A percentile compares a stretch with the other conserved stretches of the same genome.
Conservation (phyloP, 2,329 filamentous ascomycete genomes). For the Allantophomopsis lycopodina region DNA sequence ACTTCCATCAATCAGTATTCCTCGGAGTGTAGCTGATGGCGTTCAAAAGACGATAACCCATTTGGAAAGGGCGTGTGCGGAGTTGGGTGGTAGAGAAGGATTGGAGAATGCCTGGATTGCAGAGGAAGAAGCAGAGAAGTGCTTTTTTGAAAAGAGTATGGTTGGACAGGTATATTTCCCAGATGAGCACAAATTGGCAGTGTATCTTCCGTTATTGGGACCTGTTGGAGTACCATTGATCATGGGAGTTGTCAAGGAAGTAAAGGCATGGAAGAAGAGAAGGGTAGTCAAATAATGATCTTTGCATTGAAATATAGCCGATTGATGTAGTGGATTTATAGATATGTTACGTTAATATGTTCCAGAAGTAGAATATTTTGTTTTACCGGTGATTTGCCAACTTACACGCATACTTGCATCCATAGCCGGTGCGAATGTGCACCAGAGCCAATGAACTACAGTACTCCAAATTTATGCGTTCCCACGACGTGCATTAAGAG, state of each 20-base stretch:
- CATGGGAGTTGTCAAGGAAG: slow-evolving; percentile 71
- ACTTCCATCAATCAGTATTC: slow-evolving; percentile 83
- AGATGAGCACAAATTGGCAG: slow-evolving; percentile 94
- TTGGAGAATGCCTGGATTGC: slow-evolving; percentile 72
- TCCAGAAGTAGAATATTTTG: no score
- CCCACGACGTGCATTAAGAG: no score
- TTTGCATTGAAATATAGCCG: no score
- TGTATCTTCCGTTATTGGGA: slow-evolving; percentile 83
- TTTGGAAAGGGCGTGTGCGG: slow-evolving; percentile 62
- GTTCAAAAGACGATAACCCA: slow-evolving; percentile 70
- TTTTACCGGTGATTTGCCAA: no score
- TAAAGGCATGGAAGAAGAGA: slow-evolving; percentile 33
- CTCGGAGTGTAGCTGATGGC: slow-evolving; percentile 71
- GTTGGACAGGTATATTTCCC: slow-evolving; percentile 97
- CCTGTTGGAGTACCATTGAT: slow-evolving; percentile 82
- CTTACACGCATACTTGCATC: no score
- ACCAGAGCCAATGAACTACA: no score
- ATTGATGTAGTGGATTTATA: no score
- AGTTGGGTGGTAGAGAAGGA: slow-evolving; percentile 51
- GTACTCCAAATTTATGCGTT: no score
- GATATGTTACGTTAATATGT: no score
- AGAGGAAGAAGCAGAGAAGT: slow-evolving; percentile 78
- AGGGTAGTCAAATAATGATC: slow-evolving; percentile 1
- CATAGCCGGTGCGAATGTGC: no score
- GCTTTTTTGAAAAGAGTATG: slow-evolving; percentile 99